Conservation (phyloP, 352 stramenopile species). For the Phytophthora megakarya region DNA sequence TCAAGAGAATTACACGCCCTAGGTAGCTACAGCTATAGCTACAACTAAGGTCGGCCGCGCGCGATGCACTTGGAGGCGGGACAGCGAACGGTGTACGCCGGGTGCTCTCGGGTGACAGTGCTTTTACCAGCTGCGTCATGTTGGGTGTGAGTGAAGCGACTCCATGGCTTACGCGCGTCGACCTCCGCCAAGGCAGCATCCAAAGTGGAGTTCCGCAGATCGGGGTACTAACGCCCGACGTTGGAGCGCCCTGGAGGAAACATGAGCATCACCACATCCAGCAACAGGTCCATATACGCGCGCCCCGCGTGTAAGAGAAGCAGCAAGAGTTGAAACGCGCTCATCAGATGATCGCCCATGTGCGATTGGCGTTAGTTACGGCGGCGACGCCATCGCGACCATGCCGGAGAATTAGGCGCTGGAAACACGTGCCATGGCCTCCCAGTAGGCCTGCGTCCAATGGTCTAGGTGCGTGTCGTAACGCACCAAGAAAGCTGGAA, state of each 20-base stretch:
- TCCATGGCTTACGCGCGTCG: constrained; percentile 1
- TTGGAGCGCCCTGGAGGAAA: background rate
- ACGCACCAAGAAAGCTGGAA: background rate
- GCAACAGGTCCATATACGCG: constrained; percentile 10
- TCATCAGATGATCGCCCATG: background rate
- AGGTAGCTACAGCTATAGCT: too few species aligned
- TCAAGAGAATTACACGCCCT: too few species aligned
- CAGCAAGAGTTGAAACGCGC: too few species aligned
- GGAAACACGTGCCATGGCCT: constrained; percentile 1
- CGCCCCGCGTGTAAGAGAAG: background rate
- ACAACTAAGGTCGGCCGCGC: too few species aligned
- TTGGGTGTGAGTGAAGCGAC: background rate
- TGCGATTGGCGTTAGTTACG: constrained; percentile 1
- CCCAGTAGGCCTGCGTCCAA: too few species aligned
- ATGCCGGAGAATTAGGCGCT: background rate
- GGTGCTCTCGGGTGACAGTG: background rate
- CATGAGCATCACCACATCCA: constrained; percentile 2
- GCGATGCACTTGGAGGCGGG: background rate
- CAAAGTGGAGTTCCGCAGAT: background rate
- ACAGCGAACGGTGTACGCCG: background rate
- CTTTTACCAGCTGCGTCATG: background rate
- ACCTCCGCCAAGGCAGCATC: background rate
- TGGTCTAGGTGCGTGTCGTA: background rate
- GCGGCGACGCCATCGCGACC: background rate
- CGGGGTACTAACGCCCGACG: background rate